Evolutionary conservation across 2,329 filamentous ascomycete species (phyloP).

Genomic region (Talaromyces sp.): DNA sequence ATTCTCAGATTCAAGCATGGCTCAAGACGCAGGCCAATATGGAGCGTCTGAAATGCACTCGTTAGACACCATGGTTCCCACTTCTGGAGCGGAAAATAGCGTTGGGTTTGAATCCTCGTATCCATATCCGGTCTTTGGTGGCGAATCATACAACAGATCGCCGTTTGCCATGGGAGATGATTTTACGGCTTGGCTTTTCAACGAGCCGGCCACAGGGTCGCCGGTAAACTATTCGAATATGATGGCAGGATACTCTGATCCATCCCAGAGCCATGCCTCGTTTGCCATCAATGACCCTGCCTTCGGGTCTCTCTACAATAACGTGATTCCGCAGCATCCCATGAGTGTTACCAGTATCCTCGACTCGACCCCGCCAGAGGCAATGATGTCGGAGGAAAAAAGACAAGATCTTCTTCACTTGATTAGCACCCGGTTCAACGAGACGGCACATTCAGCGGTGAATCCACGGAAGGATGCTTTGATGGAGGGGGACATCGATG

Average conservation of each 20-base stretch:
- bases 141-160: slow-evolving; percentile 71
- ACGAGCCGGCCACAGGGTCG: slow-evolving; percentile 56
- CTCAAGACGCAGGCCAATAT: background rate
- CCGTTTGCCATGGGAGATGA: slow-evolving; percentile 85
- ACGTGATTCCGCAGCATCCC: slow-evolving; percentile 60
- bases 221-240: slow-evolving; percentile 40
- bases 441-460: slow-evolving; percentile 67
- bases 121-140: slow-evolving; percentile 79
- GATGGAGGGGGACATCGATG: slow-evolving; percentile 69
- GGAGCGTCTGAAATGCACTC: slow-evolving; percentile 16
- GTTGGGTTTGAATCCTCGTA: slow-evolving; percentile 32
- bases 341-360: slow-evolving; percentile 87
- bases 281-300: slow-evolving; percentile 48
- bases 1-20: slow-evolving; percentile 5
- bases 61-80: slow-evolving; percentile 20
- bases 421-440: slow-evolving; percentile 75
- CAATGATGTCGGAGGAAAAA: slow-evolving; percentile 80
- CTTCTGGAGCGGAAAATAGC: slow-evolving; percentile 22
- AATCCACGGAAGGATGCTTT: slow-evolving; percentile 71
- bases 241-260: slow-evolving; percentile 34
- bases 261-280: slow-evolving; percentile 42
- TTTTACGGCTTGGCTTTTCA: slow-evolving; percentile 80
- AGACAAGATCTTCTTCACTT: slow-evolving; percentile 76
- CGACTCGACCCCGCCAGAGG: slow-evolving; percentile 73
- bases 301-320: slow-evolving; percentile 44